phyloP scores from a whole-genome alignment of 495 filamentous ascomycete species.

The Diplogelasinospora grovesii region DNA sequence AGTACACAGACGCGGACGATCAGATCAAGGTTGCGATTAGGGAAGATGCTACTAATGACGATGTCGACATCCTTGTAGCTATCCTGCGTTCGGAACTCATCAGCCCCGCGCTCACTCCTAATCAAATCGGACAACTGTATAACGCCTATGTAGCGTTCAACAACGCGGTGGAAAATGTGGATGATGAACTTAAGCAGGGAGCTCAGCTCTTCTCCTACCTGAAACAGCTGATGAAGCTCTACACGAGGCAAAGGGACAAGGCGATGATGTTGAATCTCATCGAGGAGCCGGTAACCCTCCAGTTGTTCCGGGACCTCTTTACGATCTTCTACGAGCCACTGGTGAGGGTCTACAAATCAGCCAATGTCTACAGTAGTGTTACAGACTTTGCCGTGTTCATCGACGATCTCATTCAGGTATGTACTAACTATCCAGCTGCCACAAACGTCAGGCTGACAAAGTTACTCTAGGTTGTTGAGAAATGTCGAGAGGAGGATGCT shows the following conservation, averaged over 20 bases:
- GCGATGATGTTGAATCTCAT: constrained; percentile 93
- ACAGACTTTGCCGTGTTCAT: constrained; percentile 92
- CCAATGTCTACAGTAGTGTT: constrained; percentile 93
- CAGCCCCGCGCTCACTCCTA: constrained; percentile 55
- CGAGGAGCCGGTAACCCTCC: constrained; percentile 87
- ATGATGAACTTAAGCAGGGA: constrained; percentile 78
- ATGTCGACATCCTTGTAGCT: constrained; percentile 74
- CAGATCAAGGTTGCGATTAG: constrained; percentile 65
- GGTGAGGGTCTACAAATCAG: constrained; percentile 94
- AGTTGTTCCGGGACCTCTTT: constrained; percentile 92
- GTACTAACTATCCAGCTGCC: constrained; percentile 2
- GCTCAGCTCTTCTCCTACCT: constrained; percentile 88
- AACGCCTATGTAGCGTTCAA: constrained; percentile 98
- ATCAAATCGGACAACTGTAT: constrained; percentile 76
- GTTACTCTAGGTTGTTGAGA: constrained; percentile 60
- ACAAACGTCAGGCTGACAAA: constrained; percentile 3
- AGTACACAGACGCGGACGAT: constrained; percentile 69
- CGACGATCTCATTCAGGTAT: constrained; percentile 74
- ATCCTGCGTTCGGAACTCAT: constrained; percentile 72
- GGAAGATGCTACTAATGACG: constrained; percentile 59
- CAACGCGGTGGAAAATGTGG: constrained; percentile 83
- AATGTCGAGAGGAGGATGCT: constrained; percentile 83
- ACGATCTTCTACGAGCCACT: constrained; percentile 98
- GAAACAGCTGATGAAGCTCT: constrained; percentile 90
- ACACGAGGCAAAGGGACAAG: constrained; percentile 89